These are phyloP conservation scores for Xylaria sp. DNA, from an alignment of 2,329 filamentous ascomycete genomes.

Conservation along the genomic window DNA sequence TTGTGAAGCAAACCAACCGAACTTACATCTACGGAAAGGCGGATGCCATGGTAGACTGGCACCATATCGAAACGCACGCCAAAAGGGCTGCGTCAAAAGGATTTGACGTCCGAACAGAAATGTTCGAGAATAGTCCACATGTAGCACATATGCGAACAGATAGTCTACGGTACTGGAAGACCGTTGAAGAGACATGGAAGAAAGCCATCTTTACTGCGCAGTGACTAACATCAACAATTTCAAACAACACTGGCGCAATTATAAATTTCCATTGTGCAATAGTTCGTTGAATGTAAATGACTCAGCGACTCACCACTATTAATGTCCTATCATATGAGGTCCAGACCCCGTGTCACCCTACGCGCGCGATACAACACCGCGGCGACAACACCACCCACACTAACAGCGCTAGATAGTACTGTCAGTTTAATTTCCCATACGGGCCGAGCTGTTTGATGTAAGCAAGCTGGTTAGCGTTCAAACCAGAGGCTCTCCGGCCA, in stretches of 20 bases:
- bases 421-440: neutral
- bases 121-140: constrained; percentile 55
- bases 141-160: constrained; percentile 57
- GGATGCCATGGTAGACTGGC: constrained; percentile 54
- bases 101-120: constrained; percentile 50
- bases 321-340: neutral
- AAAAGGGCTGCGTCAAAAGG: constrained; percentile 47
- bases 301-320: neutral
- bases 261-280: neutral
- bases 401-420: neutral
- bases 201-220: constrained; percentile 26
- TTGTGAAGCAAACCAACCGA: constrained; percentile 49
- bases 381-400: neutral
- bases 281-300: neutral
- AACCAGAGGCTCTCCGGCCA: neutral
- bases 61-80: constrained; percentile 56
- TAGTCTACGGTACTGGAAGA: constrained; percentile 55
- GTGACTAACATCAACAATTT: neutral
- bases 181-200: constrained; percentile 54
- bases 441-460: neutral
- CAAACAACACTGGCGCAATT: no score
- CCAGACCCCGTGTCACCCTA: neutral
- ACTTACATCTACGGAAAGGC: constrained; percentile 58
- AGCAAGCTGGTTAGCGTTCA: neutral
- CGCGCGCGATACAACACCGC: neutral